These are phyloP conservation scores for Pseudovirgaria hyperparasitica DNA, from an alignment of 2,329 filamentous ascomycete genomes.

Conservation along the genomic window DNA sequence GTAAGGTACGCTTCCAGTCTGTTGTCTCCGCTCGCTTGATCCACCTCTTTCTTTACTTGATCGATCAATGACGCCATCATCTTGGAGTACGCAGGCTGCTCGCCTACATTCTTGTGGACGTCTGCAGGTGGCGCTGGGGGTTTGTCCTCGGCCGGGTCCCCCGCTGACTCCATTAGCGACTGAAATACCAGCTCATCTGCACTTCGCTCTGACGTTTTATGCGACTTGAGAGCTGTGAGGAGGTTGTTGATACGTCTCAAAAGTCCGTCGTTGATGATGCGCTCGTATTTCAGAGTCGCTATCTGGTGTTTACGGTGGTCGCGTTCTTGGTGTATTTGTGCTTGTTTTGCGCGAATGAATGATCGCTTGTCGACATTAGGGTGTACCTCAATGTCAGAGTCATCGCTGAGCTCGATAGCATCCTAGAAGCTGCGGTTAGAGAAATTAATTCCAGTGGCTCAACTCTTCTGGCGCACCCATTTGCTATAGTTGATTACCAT, in stretches of 20 bases:
- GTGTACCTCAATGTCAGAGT: constrained; percentile 96
- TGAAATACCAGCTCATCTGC: constrained; percentile 71
- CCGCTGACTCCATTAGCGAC: constrained; percentile 70
- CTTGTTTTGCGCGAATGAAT: constrained; percentile 96
- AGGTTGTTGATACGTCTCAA: constrained; percentile 72
- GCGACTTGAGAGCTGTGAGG: constrained; percentile 59
- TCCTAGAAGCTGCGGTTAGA: constrained; percentile 39
- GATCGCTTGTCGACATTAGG: constrained; percentile 97
- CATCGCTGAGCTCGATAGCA: constrained; percentile 89
- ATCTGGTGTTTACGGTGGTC: constrained; percentile 79
- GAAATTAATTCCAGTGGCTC: background rate
- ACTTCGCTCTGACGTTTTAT: constrained; percentile 52
- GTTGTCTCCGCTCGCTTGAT: constrained; percentile 50
- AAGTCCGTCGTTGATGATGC: constrained; percentile 83
- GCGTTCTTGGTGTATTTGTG: constrained; percentile 88
- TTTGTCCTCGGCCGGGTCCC: constrained; percentile 58
- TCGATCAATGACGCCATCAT: constrained; percentile 98
- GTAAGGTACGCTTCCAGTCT: constrained; percentile 64
- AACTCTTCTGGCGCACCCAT: constrained; percentile 39
- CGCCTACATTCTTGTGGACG: constrained; percentile 61
- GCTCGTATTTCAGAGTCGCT: constrained; percentile 82
- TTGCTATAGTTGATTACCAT: constrained; percentile 61
- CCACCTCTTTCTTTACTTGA: constrained; percentile 76
- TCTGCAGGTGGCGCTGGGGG: constrained; percentile 67
- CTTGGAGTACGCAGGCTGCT: constrained; percentile 76